A percentile compares a stretch with the other conserved stretches of the same genome.
These are phyloP conservation scores for Tetradesmus lagerheimii DNA, from an alignment of 139 green algal genomes.

Conservation along the genomic window DNA sequence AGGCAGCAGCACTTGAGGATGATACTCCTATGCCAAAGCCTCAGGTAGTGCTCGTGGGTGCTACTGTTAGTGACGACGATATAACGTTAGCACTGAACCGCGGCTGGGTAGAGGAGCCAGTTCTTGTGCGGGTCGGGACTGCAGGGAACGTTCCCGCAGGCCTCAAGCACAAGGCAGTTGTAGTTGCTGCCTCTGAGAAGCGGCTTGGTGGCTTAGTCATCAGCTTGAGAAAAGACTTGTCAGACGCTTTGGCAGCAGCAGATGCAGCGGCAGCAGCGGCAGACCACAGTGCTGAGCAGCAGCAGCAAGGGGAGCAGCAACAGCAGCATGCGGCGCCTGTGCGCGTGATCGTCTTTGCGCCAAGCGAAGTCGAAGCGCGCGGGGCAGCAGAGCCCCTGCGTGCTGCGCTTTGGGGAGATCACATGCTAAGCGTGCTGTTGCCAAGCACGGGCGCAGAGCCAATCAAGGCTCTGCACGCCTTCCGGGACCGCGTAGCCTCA, in stretches of 20 bases:
- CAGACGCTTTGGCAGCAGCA: slow-evolving; percentile 17
- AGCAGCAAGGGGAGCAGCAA: neutral
- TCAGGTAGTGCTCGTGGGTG: slow-evolving; percentile 79
- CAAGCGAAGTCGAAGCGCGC: slow-evolving; percentile 62
- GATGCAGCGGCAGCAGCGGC: slow-evolving; percentile 22
- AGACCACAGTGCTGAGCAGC: neutral
- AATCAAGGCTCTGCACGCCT: slow-evolving; percentile 81
- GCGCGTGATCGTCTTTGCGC: slow-evolving; percentile 65
- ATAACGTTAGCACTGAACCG: slow-evolving; percentile 49
- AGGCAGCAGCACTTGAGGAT: slow-evolving; percentile 4
- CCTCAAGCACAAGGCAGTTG: slow-evolving; percentile 58
- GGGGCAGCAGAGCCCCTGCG: slow-evolving; percentile 73
- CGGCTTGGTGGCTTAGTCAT: slow-evolving; percentile 71
- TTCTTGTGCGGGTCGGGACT: slow-evolving; percentile 58
- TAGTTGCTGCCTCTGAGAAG: slow-evolving; percentile 54
- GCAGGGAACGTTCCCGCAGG: slow-evolving; percentile 53
- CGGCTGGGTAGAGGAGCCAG: slow-evolving; percentile 74
- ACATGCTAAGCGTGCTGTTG: slow-evolving; percentile 86
- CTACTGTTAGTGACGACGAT: slow-evolving; percentile 68
- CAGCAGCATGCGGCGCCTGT: neutral
- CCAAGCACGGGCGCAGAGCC: slow-evolving; percentile 73
- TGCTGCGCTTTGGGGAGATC: slow-evolving; percentile 80
- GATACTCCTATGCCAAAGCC: slow-evolving; percentile 49
- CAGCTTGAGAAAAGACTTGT: slow-evolving; percentile 72
- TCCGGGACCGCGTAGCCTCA: slow-evolving; percentile 72